Evolutionary conservation across 306 rosid species (phyloP), one percentile per base, ranked within the genome.

Genomic region (Cicer arietinum): DNA sequence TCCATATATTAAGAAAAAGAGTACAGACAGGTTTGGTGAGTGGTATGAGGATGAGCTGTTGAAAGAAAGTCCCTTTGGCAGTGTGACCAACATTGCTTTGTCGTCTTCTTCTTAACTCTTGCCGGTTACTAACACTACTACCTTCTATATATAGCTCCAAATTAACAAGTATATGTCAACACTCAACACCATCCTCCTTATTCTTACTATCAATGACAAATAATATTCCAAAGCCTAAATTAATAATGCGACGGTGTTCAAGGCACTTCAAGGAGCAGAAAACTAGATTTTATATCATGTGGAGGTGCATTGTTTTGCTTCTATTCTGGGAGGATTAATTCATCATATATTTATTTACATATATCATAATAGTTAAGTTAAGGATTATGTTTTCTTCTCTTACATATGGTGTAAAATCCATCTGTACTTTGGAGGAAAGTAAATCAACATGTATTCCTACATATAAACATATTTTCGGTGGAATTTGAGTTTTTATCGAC

Each of bases 301-400:
- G 91, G 96, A 89, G 86, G 78, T 89, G 93, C 86, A 79, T 82
- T 0, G 81, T 89, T 70, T 74, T 82, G 60, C 93, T 91, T 63
- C 77, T 91, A 13, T 40, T 82, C 10, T 80, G 91, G 85, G 84
- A 87, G 25, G 87, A 87, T 62, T 54, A 77, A 54, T 44, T 60
- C 0, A 30, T 30, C 35, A 30, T 30, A 25, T 25, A 25, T 22
- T 22, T 22, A 22, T 20, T 1, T 2, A 22, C 2, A 25, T 25
- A 30, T 30, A 30, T 30, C 35, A 30, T 30, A 30, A 30, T 30
- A 30, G 35, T 30, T 60, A 60, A 30, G 35, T 30, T 60, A 60
- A 60, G 44, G 44, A 5, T 30, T 42, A 6, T 59, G 17, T 59
- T 59, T 57, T 57, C 3, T 57, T 57, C 8, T 10, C 41, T 58